Base-by-base conservation (phyloP, 2,329 filamentous ascomycete species). In the Metarhizium rileyi region DNA sequence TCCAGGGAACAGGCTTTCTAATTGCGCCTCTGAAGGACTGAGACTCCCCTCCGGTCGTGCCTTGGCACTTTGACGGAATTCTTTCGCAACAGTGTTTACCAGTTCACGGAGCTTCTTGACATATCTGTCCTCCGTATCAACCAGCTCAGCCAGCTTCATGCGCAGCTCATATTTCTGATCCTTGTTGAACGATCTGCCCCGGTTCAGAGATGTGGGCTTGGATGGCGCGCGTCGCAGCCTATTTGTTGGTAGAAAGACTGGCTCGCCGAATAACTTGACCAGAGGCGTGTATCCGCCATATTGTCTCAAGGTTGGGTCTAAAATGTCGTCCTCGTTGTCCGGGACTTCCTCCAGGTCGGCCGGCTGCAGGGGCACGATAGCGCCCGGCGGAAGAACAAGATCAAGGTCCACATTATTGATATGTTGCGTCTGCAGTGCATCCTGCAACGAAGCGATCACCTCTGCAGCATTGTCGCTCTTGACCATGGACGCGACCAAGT, bases 41-140 rank as follows among this genome's bases (percentile, higher is more conserved):
- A 78, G 74, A 62, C 86, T 90, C 51, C 75, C 73, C 28, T 74
- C 63, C 12, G 72, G 66, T 57, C 77, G 77, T 27, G 70, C 70
- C 57, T 76, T 81, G 4, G 85, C 84, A 54, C 82, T 84, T 46
- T 83, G 72, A 28, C 87, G 82, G 59, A 94, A 90, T 53, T 94
- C 87, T 49, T 81, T 80, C 25, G 89, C 89, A 27, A 96, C 81
- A 52, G 84, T 81, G 54, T 86, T 81, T 40, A 95, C 86, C 52
- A 98, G 70, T 56, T 93, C 87, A 53, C 87, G 81, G 50, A 98
- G 70, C 66, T 97, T 96, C 59, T 79, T 77, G 40, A 98, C 89
- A 66, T 97, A 98, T 65, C 88, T 84, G 63, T 93, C 89, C 65
- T 98, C 93, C 0, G 93, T 98, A 60, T 95, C 87, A 30, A 96